These are phyloP conservation scores for Arachis monticola DNA, from an alignment of 331 rosid species.

Conservation along the genomic window DNA sequence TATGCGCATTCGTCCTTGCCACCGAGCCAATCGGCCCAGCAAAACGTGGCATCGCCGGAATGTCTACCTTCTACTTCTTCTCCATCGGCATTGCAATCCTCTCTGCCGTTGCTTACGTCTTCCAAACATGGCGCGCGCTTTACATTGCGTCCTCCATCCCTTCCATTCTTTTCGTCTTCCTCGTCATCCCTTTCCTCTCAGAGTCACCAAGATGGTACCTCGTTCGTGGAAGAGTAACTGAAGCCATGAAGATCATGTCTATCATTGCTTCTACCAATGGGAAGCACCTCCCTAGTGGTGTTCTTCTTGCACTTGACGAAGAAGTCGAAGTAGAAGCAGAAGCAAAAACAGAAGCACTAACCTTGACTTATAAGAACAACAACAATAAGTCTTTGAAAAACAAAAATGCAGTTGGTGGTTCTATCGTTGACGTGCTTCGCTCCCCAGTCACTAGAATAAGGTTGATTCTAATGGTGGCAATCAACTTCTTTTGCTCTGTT, in stretches of 20 bases:
- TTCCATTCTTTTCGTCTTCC: conserved; percentile 55
- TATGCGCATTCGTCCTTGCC: conserved; percentile 68
- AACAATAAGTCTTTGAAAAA: neutral
- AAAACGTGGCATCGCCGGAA: conserved; percentile 60
- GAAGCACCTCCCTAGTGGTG: conserved; percentile 48
- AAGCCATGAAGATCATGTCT: conserved; percentile 57
- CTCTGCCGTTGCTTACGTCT: conserved; percentile 60
- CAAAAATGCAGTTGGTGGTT: conserved; percentile 43
- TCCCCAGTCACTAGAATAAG: conserved; percentile 49
- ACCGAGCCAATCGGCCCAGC: conserved; percentile 70
- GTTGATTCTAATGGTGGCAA: conserved; percentile 49
- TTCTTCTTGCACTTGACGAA: conserved; percentile 48
- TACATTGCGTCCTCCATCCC: conserved; percentile 70
- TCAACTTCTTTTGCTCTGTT: conserved; percentile 49
- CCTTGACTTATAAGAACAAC: neutral
- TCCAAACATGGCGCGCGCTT: conserved; percentile 69
- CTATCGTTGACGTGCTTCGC: conserved; percentile 50
- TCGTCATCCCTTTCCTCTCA: conserved; percentile 58
- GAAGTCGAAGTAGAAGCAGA: conserved; percentile 3
- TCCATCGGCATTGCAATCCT: conserved; percentile 69
- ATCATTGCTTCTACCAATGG: conserved; percentile 51
- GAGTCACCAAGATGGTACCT: conserved; percentile 83
- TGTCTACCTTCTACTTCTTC: conserved; percentile 84
- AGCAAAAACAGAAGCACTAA: neutral
- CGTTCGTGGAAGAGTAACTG: conserved; percentile 47